Evolutionary conservation across 2,329 filamentous ascomycete genomes (phyloP), one percentile per base, ranked within the genome.

Genomic region (Bipolaris zeicola): DNA sequence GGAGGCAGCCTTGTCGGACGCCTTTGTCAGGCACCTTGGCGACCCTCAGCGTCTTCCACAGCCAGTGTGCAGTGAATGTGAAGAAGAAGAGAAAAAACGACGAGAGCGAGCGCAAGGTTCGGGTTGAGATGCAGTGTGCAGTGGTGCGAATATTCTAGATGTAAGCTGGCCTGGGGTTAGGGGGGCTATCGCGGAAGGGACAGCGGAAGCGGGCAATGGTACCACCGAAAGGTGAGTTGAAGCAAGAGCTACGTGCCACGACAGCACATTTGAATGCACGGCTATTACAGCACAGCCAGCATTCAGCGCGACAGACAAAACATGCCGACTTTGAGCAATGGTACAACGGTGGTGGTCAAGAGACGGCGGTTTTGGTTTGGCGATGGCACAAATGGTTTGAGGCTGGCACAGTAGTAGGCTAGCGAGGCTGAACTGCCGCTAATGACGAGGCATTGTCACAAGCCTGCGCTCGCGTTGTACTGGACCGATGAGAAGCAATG

Each of bases 21-120:
- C 62, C 62, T 60, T 62, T 42, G 62, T 28, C 28, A 39, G 34
- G 51, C 54, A 62, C 62, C 62, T 60, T 62, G 39, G 62, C 54
- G 47, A 20, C 33, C 38, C 18, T 34, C 22, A 44, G 45, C 43
- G 43, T 50, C 34, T 31, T 43, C 46, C 42, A 38, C 26, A 24
- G 33, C 34, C 28, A 39, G 37, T 45, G 33, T 22, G 14, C 24
- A 28, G 10, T 43, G 26, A 6, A 5, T 33, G 47, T 22, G 38
- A 22, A 39, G 22, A 34, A 47, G 14, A 42, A 48, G 37, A 39
- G 37, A 39, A 26, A 38, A 33, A 33, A 46, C 10, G 7, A 45
- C 22, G 37, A 26, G 39, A 26, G 24, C 11, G 34, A 28, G 36
- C 41, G 39, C n/a, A 18, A 43, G n/a, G 16, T 33, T 45, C 18